phyloP scores from a whole-genome alignment of 2,329 filamentous ascomycete genomes.

The Aureobasidium namibiae region DNA sequence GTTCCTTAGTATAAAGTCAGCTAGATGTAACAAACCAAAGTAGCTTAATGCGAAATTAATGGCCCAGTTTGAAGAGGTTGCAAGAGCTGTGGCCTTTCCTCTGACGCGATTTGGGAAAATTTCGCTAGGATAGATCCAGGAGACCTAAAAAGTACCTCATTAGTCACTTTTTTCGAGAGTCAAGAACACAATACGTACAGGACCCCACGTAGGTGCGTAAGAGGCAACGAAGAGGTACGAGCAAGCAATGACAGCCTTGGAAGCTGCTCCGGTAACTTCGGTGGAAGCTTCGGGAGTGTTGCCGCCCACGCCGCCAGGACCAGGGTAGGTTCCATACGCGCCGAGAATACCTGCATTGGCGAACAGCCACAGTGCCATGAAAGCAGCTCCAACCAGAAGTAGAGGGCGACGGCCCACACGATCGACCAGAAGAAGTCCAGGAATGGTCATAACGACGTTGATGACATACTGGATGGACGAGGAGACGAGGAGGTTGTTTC shows the following conservation, averaged over 20 bases:
- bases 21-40: not conserved
- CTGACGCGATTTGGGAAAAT: slow-evolving; percentile 55
- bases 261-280: slow-evolving; percentile 30
- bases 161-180: not conserved
- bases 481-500: slow-evolving; percentile 51
- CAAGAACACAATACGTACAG: slow-evolving; percentile 18
- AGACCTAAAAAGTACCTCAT: slow-evolving; percentile 30
- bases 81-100: slow-evolving; percentile 54
- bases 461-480: slow-evolving; percentile 69
- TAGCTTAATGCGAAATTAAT: slow-evolving; percentile 40
- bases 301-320: slow-evolving; percentile 30
- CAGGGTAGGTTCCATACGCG: slow-evolving; percentile 41
- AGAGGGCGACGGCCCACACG: slow-evolving; percentile 64
- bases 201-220: slow-evolving; percentile 58
- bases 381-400: slow-evolving; percentile 54
- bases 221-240: slow-evolving; percentile 66
- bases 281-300: slow-evolving; percentile 33
- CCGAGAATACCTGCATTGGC: slow-evolving; percentile 56
- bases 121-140: slow-evolving; percentile 46
- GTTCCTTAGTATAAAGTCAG: not conserved
- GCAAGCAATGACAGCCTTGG: slow-evolving; percentile 53
- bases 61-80: slow-evolving; percentile 54
- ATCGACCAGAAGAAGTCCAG: slow-evolving; percentile 53
- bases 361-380: slow-evolving; percentile 58
- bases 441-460: slow-evolving; percentile 71